phyloP scores from a whole-genome alignment of 2,329 filamentous ascomycete genomes.

The Talaromyces sp. region DNA sequence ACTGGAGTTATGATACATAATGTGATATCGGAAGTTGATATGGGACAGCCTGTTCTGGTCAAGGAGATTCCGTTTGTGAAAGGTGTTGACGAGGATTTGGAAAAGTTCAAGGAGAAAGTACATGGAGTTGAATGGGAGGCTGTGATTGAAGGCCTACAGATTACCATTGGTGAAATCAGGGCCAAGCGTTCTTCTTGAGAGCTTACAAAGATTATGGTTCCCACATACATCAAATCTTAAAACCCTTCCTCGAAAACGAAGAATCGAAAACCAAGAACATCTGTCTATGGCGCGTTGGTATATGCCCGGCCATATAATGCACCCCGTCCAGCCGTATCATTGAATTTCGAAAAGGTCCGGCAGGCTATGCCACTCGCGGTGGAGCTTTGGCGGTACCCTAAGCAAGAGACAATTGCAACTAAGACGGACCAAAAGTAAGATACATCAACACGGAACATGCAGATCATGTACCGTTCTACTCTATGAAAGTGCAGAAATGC shows the following conservation, averaged over 20 bases:
- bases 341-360: neutral
- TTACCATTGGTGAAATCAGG: conserved; percentile 33
- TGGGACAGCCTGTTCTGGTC: conserved; percentile 69
- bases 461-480: neutral
- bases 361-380: neutral
- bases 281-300: too few relatives aligned
- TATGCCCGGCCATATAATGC: neutral
- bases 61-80: conserved; percentile 64
- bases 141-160: conserved; percentile 67
- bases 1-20: conserved; percentile 89
- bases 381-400: neutral
- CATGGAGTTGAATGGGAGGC: conserved; percentile 73
- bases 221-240: neutral
- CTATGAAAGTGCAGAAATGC: neutral
- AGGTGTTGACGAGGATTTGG: conserved; percentile 59
- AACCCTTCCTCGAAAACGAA: neutral
- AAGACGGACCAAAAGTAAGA: neutral
- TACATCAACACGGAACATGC: neutral
- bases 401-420: neutral
- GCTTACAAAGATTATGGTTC: neutral
- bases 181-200: conserved; percentile 20
- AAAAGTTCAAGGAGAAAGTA: conserved; percentile 67
- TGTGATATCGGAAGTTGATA: conserved; percentile 76
- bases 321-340: neutral
- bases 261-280: neutral